These are phyloP conservation scores for Thermothielavioides terrestris DNA, from an alignment of 495 filamentous ascomycete species.

Conservation along the genomic window DNA sequence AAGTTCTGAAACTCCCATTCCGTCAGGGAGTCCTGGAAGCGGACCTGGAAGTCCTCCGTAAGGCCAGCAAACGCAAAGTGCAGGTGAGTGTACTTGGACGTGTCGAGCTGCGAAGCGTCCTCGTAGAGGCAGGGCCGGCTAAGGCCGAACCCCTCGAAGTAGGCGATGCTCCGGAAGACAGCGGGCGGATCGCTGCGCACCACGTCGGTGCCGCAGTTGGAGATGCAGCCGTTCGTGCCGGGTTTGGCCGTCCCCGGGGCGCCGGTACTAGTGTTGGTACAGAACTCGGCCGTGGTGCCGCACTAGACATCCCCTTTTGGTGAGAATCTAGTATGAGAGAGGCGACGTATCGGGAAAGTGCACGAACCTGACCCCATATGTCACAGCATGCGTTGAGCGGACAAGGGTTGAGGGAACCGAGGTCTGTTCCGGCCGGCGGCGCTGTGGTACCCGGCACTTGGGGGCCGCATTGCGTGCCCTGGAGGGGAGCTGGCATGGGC, in stretches of 20 bases:
- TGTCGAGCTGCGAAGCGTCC: constrained; percentile 7
- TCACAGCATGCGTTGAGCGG: constrained; percentile 29
- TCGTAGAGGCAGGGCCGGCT: constrained; percentile 19
- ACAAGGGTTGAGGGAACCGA: constrained; percentile 23
- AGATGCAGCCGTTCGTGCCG: constrained; percentile 34
- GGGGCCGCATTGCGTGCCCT: constrained; percentile 37
- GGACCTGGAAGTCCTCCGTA: not conserved
- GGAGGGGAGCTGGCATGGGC: constrained; percentile 27
- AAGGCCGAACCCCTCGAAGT: constrained; percentile 25
- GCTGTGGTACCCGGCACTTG: constrained; percentile 1
- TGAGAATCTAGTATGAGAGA: too few relatives aligned
- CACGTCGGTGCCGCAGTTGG: constrained; percentile 35
- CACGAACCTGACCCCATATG: too few relatives aligned
- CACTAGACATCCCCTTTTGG: constrained; percentile 45
- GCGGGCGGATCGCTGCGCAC: constrained; percentile 7
- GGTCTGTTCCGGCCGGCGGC: constrained; percentile 7
- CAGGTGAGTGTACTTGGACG: constrained; percentile 14
- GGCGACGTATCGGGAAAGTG: too few relatives aligned
- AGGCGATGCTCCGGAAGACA: constrained; percentile 10
- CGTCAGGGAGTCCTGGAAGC: not conserved
- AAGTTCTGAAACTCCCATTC: constrained; percentile 14
- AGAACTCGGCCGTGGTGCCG: constrained; percentile 39
- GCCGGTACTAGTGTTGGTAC: constrained; percentile 24
- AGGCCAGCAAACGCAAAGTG: constrained; percentile 19
- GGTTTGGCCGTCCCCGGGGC: constrained; percentile 28